Percentiles rank a stretch among this genome's conserved stretches.
These are phyloP conservation scores for Echeveria elegans DNA, from an alignment of 164 flowering plant species.

Conservation along the genomic window DNA sequence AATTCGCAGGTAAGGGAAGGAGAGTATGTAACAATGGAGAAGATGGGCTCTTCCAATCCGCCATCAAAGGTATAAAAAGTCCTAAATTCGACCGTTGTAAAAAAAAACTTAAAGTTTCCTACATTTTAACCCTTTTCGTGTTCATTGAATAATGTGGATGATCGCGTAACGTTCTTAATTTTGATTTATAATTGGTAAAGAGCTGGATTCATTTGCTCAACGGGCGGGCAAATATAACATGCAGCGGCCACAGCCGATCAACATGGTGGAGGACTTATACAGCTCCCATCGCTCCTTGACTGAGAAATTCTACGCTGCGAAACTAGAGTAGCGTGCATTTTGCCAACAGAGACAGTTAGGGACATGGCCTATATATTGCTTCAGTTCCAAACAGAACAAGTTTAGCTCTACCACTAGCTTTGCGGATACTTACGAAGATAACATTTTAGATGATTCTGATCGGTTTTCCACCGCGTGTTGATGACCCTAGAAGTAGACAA, in stretches of 20 bases:
- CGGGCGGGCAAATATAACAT: slow-evolving; percentile 93
- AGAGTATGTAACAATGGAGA: slow-evolving; percentile 24
- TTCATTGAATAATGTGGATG: too few relatives aligned
- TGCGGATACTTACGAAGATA: slow-evolving; percentile 19
- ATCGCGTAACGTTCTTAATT: background rate
- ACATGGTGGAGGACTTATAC: slow-evolving; percentile 85
- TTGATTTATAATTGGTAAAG: slow-evolving; percentile 24
- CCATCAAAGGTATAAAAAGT: slow-evolving; percentile 43
- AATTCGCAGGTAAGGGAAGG: slow-evolving; percentile 7
- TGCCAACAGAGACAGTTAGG: slow-evolving; percentile 29
- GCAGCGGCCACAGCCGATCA: slow-evolving; percentile 76
- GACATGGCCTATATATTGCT: slow-evolving; percentile 23
- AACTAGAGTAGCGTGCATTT: slow-evolving; percentile 31
- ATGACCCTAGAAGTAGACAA: slow-evolving; percentile 43
- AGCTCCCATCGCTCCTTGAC: slow-evolving; percentile 73
- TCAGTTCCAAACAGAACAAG: slow-evolving; percentile 25
- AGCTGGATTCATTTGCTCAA: slow-evolving; percentile 71
- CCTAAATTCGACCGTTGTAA: background rate
- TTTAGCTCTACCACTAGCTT: background rate
- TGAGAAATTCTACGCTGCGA: slow-evolving; percentile 60
- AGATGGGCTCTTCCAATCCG: slow-evolving; percentile 35
- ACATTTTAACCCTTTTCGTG: too few relatives aligned
- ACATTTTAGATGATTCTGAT: slow-evolving; percentile 32
- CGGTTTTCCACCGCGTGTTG: slow-evolving; percentile 36
- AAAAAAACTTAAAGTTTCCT: slow-evolving; percentile 23